A percentile compares a stretch with the other conserved stretches of the same genome.
phyloP scores from a whole-genome alignment of 2,329 filamentous ascomycete genomes.

The Polychaeton citri region DNA sequence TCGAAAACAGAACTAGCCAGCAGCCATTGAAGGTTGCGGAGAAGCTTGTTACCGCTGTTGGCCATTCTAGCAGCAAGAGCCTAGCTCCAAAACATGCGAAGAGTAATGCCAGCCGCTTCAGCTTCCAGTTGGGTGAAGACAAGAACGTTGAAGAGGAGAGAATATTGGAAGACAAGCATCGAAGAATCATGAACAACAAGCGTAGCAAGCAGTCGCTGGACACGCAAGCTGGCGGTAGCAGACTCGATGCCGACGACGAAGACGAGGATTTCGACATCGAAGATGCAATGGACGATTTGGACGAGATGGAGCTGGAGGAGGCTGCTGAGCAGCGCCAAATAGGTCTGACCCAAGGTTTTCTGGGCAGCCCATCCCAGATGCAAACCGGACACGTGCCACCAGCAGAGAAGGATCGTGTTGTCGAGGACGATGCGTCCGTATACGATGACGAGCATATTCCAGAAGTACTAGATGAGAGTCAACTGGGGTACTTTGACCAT shows the following conservation, averaged over 20 bases:
- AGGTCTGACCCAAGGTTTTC: constrained; percentile 5
- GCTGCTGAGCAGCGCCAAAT: background rate
- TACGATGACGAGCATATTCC: constrained; percentile 31
- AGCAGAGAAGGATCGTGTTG: background rate
- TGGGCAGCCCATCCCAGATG: constrained; percentile 4
- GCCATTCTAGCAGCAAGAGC: constrained; percentile 11
- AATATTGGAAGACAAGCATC: constrained; percentile 57
- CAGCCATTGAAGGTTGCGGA: constrained; percentile 14
- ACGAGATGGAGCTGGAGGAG: constrained; percentile 28
- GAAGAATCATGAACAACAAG: constrained; percentile 7
- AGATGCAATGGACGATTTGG: constrained; percentile 31
- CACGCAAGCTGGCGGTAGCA: constrained; percentile 1
- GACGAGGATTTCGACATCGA: constrained; percentile 25
- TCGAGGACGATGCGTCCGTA: constrained; percentile 44
- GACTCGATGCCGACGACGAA: constrained; percentile 16
- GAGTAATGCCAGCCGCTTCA: constrained; percentile 67
- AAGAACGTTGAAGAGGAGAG: constrained; percentile 52
- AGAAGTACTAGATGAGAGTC: constrained; percentile 8
- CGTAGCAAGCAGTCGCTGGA: background rate
- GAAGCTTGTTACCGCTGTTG: constrained; percentile 16
- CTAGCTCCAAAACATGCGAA: constrained; percentile 29
- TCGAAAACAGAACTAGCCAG: background rate
- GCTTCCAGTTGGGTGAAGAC: constrained; percentile 64
- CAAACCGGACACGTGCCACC: background rate
- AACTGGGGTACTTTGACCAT: constrained; percentile 17